Base-by-base conservation (phyloP, 495 filamentous ascomycete genomes). In the Wilcoxina mikolae region DNA sequence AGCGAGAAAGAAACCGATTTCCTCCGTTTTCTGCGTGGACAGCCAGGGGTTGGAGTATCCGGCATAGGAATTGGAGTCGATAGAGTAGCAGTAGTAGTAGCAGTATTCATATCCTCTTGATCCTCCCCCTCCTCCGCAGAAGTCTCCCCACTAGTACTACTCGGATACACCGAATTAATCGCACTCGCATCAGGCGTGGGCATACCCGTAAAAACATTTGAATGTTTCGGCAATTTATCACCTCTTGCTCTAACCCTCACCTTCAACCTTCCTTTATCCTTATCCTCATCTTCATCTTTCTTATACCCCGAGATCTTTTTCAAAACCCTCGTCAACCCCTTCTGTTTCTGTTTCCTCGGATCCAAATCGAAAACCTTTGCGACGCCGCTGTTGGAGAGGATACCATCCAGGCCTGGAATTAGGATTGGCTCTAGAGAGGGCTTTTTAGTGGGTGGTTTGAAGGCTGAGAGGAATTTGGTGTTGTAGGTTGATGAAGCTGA, bases 321-420 rank as follows among this genome's bases (percentile, higher is more conserved):
- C 63, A 51, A 51, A 59, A 59, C 17, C 49, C 27, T 27, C 60
- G 56, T 26, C 46, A 28, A 49, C 53, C 56, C 31, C 33, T 55
- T 25, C 15, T 51, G 20, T 38, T 51, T 15, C 51, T 60, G 43
- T 17, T 27, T 25, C 22, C 56, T 56, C 7, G 61, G 61, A 38
- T 64, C 60, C 20, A 63, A 60, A 24, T 63, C 56, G 58, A 59
- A 64, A 54, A 64, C 61, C 18, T 53, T 29, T 35, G 61, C 61
- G 48, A 63, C 53, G 5, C 56, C 53, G 25, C 50, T 53, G 20
- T 56, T 59, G 22, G 51, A 64, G 44, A 63, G 62, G 33, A 63
- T 54, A 12, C 60, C 38, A 15, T 51, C 53, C 15, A 59, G 51
- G 17, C 56, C 60, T 5, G 61, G 61, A 24, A 64, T 63, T 29